Evolutionary conservation across 345 rosid genomes (phyloP).

Genomic region (Durio zibethinus): DNA sequence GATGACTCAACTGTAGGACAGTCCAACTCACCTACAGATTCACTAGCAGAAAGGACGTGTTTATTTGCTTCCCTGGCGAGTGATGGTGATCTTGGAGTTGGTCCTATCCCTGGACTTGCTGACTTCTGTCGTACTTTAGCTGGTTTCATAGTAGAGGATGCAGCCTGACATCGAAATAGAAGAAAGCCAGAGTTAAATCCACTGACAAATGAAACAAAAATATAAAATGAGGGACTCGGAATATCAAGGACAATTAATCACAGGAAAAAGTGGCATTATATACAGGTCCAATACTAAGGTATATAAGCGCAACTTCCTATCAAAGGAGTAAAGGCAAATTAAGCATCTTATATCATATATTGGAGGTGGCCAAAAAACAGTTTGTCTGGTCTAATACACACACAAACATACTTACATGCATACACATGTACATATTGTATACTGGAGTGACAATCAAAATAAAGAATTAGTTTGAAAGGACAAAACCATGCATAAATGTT

Average conservation of each 20-base stretch:
- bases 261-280: background rate
- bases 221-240: background rate
- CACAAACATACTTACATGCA: too few relatives aligned
- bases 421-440: background rate
- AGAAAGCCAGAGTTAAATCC: background rate
- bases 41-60: constrained; percentile 13
- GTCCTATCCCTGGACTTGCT: constrained; percentile 25
- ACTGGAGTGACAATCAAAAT: background rate
- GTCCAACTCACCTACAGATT: constrained; percentile 12
- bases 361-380: background rate
- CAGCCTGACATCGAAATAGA: constrained; percentile 25
- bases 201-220: background rate
- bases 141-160: constrained; percentile 23
- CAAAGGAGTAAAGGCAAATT: background rate
- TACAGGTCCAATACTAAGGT: background rate
- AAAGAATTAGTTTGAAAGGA: background rate
- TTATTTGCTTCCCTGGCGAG: constrained; percentile 28
- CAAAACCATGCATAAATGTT: background rate
- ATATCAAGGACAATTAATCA: background rate
- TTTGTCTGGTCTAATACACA: background rate
- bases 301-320: background rate
- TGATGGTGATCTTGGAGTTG: constrained; percentile 19
- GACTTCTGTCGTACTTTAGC: constrained; percentile 22
- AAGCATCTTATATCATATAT: background rate
- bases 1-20: constrained; percentile 14